Evolutionary conservation across 345 rosid species (phyloP).

Genomic region (Anastatica hierochuntica): DNA sequence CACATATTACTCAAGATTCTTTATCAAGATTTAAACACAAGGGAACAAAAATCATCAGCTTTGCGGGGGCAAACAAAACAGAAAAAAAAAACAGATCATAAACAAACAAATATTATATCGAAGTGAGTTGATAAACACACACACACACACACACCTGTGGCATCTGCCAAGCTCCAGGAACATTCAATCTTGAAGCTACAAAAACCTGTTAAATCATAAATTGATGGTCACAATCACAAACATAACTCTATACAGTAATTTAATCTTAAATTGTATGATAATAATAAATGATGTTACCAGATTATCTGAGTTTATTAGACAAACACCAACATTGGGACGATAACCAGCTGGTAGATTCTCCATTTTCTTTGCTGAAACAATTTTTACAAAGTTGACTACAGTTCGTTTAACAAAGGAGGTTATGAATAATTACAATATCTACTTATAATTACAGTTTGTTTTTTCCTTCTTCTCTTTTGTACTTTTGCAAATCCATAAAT

Average conservation of each 20-base stretch:
- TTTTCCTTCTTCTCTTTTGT: no score
- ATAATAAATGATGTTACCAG: no score
- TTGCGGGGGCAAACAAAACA: no score
- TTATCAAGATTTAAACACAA: background rate
- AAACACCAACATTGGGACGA: conserved; percentile 97
- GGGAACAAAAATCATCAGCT: no score
- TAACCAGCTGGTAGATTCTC: conserved; percentile 91
- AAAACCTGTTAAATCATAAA: conserved; percentile 46
- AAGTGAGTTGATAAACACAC: background rate
- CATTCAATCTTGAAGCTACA: conserved; percentile 93
- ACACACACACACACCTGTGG: conserved; percentile 64
- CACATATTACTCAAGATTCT: background rate
- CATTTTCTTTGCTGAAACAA: conserved; percentile 25
- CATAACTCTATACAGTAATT: no score
- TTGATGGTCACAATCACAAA: background rate
- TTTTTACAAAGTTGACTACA: background rate
- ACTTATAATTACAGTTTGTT: no score
- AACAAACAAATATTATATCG: background rate
- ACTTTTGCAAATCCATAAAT: no score
- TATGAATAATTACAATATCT: no score
- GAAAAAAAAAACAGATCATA: no score
- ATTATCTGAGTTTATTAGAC: conserved; percentile 81
- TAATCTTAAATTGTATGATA: no score
- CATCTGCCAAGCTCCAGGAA: conserved; percentile 99
- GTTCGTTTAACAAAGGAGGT: background rate